Evolutionary conservation across 2,329 filamentous ascomycete genomes (phyloP), one percentile per base, ranked within the genome.

Genomic region (Trichothecium sympodiale): DNA sequence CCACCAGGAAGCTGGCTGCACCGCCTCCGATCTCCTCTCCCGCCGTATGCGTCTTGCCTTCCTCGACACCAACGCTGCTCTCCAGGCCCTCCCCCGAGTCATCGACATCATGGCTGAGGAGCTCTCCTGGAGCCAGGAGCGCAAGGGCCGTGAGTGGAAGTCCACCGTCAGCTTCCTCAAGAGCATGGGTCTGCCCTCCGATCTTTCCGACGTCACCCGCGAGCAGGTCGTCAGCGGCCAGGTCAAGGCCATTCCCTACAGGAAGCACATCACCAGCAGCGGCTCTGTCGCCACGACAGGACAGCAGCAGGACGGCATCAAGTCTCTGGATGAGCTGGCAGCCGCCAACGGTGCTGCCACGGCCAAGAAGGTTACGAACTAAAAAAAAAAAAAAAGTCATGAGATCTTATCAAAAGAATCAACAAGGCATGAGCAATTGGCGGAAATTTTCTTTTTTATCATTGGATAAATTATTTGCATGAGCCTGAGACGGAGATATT

Each of bases 71-170:
- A 72, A 83, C 51, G 76, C 76, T 17, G 77, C 80, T 0, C 67
- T 85, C 9, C 72, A 80, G 50, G 73, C 79, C 2, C 67, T 86
- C 14, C 80, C 81, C 7, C 62, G 58, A 15, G 74, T 86, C 37
- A 81, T 86, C 43, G 80, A 85, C 48, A 56, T 85, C 34, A 83
- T 86, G 77, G 70, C 60, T 18, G 74, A 78, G 43, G 80, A 86
- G 57, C 62, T 84, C 33, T 59, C 68, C 33, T 86, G 80, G 80
- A 67, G 64, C 46, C 57, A 57, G 35, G 63, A 64, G 38, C 63
- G 80, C 39, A 77, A 77, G 57, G 64, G 76, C 16, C 41, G 46
- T 0, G 60, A 63, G 50, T 65, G 43, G 78, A 78, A 54, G 69
- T 69, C 80, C 25, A 66, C 62, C 3, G 48, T 66, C 6, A 41